A percentile compares a stretch with the other conserved stretches of the same genome.
Evolutionary conservation across 1,139 yeast species (phyloP).

Genomic region (Candida sp.): DNA sequence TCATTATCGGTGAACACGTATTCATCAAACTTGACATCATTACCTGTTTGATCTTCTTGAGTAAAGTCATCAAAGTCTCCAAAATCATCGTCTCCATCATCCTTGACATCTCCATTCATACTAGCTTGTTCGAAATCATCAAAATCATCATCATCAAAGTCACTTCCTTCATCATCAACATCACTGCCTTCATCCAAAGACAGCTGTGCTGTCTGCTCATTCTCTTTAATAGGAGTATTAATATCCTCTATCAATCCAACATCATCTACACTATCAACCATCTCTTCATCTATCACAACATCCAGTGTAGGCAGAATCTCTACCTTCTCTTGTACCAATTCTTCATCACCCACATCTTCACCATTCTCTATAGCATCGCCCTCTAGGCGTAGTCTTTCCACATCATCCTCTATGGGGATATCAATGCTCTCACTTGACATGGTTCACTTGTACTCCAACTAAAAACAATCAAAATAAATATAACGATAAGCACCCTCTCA

Average conservation of each 20-base stretch:
- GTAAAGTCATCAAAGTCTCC: constrained; percentile 43
- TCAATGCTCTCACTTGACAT: not conserved
- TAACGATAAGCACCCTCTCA: too few species aligned
- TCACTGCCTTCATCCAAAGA: not conserved
- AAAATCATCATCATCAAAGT: constrained; percentile 11
- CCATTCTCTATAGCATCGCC: not conserved
- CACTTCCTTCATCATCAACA: constrained; percentile 7
- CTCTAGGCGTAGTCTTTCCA: not conserved
- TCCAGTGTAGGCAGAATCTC: not conserved
- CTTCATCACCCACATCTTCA: not conserved
- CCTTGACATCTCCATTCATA: not conserved
- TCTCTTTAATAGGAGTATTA: not conserved
- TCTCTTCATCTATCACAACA: not conserved
- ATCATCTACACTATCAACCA: not conserved
- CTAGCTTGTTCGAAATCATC: constrained; percentile 7
- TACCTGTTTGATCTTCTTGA: constrained; percentile 11
- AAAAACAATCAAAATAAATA: too few species aligned
- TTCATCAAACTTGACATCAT: constrained; percentile 9
- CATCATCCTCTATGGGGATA: not conserved
- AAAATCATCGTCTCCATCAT: constrained; percentile 28
- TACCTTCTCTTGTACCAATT: not conserved
- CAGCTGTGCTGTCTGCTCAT: not conserved
- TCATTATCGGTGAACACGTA: constrained; percentile 12
- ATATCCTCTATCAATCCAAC: not conserved
- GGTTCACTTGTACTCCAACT: too few species aligned